Base-by-base conservation (phyloP, 2,329 filamentous ascomycete species). In the Sporothrix inflata region DNA sequence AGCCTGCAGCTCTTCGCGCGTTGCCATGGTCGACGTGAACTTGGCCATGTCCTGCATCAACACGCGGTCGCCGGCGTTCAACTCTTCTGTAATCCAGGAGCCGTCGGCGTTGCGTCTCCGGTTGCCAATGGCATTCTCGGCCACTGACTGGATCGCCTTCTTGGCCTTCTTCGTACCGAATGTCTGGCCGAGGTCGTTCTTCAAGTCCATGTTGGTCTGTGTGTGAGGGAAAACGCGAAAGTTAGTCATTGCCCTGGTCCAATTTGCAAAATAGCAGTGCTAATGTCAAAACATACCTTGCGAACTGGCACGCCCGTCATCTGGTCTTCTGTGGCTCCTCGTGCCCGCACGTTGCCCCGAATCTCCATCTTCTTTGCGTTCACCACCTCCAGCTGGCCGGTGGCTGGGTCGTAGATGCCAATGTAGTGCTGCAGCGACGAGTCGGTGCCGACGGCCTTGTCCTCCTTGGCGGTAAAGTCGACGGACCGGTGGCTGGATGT, bases 111-210 rank as follows among this genome's bases (percentile, higher is more conserved):
- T 79, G 55, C 84, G 81, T 55, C 81, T 82, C 76, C 75, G 73
- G 11, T 40, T 71, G 38, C 74, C 72, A 47, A 95, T 93, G 21
- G 91, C 91, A 78, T 94, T 94, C 77, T 92, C 86, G 2, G 89
- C 89, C 75, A 88, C 85, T 71, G 90, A 87, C 38, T 86, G 85
- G 76, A 96, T 89, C 0, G 89, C 91, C 82, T 94, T 95, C 85
- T 90, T 92, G 27, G 93, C 91, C 82, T 94, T 95, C 84, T 93
- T 94, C 34, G 92, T 95, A 79, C 93, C 93, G 78, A 97, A 97
- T 42, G 91, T 89, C 77, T 92, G 87, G 53, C 92, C 92, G 14
- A 97, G 88, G 1, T 90, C 88, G 76, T 89, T 90, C 76, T 88
- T 88, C 78, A 88, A 87, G 38, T 91, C 87, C 77, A 86, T 83